Base-by-base conservation (phyloP, 768 basidiomycete genomes). In the Lentinula edodes region DNA sequence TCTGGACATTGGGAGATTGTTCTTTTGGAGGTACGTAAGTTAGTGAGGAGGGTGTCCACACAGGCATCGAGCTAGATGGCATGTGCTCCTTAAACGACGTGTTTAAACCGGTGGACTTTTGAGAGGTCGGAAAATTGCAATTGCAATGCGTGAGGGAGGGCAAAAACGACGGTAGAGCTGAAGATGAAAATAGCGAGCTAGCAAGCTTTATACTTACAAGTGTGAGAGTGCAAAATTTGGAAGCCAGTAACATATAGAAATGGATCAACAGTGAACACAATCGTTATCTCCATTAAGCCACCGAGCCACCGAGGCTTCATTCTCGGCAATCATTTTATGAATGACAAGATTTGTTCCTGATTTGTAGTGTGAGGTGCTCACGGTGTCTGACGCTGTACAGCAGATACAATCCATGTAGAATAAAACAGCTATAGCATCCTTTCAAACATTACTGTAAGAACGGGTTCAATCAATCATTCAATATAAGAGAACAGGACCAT, bases 1-100 rank as follows among this genome's bases (percentile, higher is more conserved):
- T 67, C 18, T 70, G 71, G 52, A 76, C 65, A 62, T 75, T 72
- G 3, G 69, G 72, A 0, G 75, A 75, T 3, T 72, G 75, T 34
- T 64, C 46, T 0, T 67, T 42, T 9, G 76, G 75, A 10, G 66
- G 65, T 5, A 56, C 58, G 64, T 70, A 76, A 15, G 64, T 61
- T 62, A 63, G 0, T 20, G 57, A 16, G 15, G 62, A 63, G 5
- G 62, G 62, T 13, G 50, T 52, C 43, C 56, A 57, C 20, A 45
- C 28, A 15, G 60, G n/a, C n/a, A n/a, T 6, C 5, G 55, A 38
- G 23, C 23, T n/a, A 23, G 38, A 28, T n/a, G n/a, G n/a, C 45
- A 39, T 45, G 39, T 8, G 23, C 12, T 16, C 15, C 20, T 5
- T 15, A 12, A 6, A 15, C 8, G 23, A 45, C 12, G 41, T 39